phyloP scores from a whole-genome alignment of 306 rosid genomes.

The Acacia crassicarpa region DNA sequence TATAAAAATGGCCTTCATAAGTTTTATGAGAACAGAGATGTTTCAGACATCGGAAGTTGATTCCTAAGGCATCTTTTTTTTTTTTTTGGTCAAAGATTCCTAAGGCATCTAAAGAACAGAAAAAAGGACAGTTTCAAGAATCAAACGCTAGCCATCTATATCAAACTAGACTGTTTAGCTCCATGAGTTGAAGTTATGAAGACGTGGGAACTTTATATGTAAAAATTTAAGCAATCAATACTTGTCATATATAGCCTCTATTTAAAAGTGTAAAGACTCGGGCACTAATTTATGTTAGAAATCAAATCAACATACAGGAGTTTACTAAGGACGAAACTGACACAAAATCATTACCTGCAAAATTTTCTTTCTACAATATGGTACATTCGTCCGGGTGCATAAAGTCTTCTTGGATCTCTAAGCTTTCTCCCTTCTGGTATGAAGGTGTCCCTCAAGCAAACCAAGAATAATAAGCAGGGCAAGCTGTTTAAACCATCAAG shows the following conservation, averaged over 20 bases:
- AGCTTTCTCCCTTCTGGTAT: constrained; percentile 85
- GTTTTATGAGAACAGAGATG: not conserved
- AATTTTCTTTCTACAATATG: constrained; percentile 88
- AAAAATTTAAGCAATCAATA: not conserved
- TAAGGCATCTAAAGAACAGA: not conserved
- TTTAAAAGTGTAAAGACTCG: not conserved
- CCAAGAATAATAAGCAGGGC: constrained; percentile 90
- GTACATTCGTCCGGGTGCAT: constrained; percentile 93
- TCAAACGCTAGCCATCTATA: too few relatives aligned
- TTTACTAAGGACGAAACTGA: not conserved
- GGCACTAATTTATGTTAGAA: not conserved
- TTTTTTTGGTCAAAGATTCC: too few relatives aligned
- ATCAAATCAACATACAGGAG: too few relatives aligned
- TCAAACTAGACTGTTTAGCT: not conserved
- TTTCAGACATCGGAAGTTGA: not conserved
- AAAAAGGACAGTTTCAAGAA: too few relatives aligned
- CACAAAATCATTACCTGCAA: constrained; percentile 67
- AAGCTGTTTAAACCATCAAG: constrained; percentile 82
- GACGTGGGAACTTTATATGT: not conserved
- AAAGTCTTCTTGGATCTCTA: constrained; percentile 86
- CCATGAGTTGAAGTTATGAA: not conserved
- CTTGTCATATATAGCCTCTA: not conserved
- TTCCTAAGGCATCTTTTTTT: too few relatives aligned
- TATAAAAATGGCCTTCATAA: not conserved
- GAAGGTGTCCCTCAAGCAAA: constrained; percentile 96